Conservation (phyloP, 2,329 filamentous ascomycete species). For the Xylaria sp. region DNA sequence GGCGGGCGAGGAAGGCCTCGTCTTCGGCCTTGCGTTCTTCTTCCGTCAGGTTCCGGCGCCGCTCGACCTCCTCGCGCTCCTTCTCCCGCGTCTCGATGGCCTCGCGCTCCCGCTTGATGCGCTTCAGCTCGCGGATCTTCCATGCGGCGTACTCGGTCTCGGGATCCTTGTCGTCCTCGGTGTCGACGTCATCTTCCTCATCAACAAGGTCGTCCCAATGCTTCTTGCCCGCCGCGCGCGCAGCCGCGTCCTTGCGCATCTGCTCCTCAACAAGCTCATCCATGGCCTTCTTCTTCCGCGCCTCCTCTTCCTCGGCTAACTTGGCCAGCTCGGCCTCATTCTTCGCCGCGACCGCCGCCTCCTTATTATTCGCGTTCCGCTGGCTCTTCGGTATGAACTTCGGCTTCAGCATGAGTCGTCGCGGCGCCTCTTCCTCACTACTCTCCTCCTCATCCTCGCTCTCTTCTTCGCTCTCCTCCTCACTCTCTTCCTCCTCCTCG, state of each 20-base stretch:
- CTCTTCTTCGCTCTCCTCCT: conserved; percentile 36
- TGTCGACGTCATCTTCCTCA: conserved; percentile 72
- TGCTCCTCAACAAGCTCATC: conserved; percentile 84
- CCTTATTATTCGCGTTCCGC: conserved; percentile 33
- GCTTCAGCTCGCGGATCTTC: conserved; percentile 86
- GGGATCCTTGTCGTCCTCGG: conserved; percentile 79
- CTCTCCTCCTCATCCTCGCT: conserved; percentile 42
- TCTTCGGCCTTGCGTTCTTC: conserved; percentile 87
- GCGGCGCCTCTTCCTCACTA: conserved; percentile 53
- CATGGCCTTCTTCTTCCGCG: conserved; percentile 62
- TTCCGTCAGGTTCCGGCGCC: conserved; percentile 76
- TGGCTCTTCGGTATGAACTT: conserved; percentile 59
- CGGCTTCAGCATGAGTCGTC: conserved; percentile 55
- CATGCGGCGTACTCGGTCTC: conserved; percentile 87
- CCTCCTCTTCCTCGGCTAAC: conserved; percentile 37
- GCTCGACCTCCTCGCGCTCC: conserved; percentile 84
- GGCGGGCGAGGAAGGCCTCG: conserved; percentile 65
- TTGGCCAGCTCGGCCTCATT: conserved; percentile 21
- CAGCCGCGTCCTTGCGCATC: conserved; percentile 73
- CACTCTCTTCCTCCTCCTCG: conserved; percentile 40
- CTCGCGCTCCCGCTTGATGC: conserved; percentile 80
- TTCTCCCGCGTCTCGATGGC: conserved; percentile 78
- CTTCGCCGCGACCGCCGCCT: conserved; percentile 3
- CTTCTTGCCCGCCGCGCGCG: conserved; percentile 68
- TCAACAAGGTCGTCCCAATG: conserved; percentile 77